Conservation (phyloP, 2,329 filamentous ascomycete species). For the Alternaria novae-zelandiae region DNA sequence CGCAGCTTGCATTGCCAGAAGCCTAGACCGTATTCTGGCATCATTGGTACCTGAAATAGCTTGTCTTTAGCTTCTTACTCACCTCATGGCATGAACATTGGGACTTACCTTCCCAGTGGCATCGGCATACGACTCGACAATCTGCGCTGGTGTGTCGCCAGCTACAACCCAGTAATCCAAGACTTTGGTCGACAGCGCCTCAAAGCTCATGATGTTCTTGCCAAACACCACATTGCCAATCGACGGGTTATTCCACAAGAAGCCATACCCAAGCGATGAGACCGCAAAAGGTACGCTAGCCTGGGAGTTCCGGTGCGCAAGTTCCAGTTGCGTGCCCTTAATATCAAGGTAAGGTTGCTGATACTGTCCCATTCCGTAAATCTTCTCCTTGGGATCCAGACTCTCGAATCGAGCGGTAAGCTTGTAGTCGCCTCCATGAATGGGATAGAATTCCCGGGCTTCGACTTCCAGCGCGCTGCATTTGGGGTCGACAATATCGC, state of each 20-base stretch:
- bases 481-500: conserved; percentile 62
- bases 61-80: background rate
- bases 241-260: conserved; percentile 71
- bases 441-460: conserved; percentile 64
- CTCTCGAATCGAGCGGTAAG: conserved; percentile 67
- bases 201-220: conserved; percentile 67
- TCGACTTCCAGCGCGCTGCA: conserved; percentile 64
- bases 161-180: conserved; percentile 71
- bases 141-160: conserved; percentile 61
- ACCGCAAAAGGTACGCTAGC: conserved; percentile 69
- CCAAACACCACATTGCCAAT: conserved; percentile 67
- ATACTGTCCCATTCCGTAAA: conserved; percentile 75
- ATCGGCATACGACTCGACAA: conserved; percentile 62
- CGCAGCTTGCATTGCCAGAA: conserved; percentile 74
- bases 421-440: conserved; percentile 61
- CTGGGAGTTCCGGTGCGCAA: conserved; percentile 71
- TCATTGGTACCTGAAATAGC: conserved; percentile 61
- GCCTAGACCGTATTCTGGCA: conserved; percentile 72
- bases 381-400: conserved; percentile 60
- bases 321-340: conserved; percentile 67
- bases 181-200: conserved; percentile 63
- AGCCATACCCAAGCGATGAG: conserved; percentile 66
- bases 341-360: conserved; percentile 69
- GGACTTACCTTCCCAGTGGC: conserved; percentile 62
- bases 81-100: conserved; percentile 49